Percentiles rank a stretch among this genome's conserved stretches.
phyloP scores from a whole-genome alignment of 129 eudicot species.

The Smallanthus sonchifolius region DNA sequence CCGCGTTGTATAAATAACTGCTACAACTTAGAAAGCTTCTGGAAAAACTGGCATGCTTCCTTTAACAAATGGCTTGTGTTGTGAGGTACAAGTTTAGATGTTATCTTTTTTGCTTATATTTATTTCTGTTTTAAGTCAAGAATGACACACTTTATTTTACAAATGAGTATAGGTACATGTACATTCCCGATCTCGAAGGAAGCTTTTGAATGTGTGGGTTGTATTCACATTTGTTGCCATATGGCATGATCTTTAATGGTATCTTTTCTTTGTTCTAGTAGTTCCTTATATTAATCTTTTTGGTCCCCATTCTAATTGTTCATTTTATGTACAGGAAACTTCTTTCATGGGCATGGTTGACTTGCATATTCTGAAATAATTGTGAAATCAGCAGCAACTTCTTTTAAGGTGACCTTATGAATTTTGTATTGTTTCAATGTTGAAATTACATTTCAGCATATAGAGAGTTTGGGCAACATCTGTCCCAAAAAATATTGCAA shows the following conservation, averaged over 20 bases:
- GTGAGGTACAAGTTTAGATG: constrained; percentile 50
- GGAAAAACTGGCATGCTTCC: constrained; percentile 99
- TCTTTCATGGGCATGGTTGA: constrained; percentile 99
- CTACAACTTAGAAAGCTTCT: constrained; percentile 84
- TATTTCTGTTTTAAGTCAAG: not conserved
- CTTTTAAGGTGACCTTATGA: constrained; percentile 49
- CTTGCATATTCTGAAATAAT: constrained; percentile 90
- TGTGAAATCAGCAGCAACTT: constrained; percentile 64
- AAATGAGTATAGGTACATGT: constrained; percentile 63
- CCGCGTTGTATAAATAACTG: constrained; percentile 89
- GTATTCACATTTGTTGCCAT: constrained; percentile 94
- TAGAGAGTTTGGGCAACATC: not conserved
- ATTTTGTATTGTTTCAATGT: not conserved
- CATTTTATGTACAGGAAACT: constrained; percentile 69
- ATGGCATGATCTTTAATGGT: constrained; percentile 99
- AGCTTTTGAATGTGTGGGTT: constrained; percentile 94
- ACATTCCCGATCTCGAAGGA: constrained; percentile 80
- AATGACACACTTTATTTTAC: not conserved
- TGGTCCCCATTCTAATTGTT: constrained; percentile 8
- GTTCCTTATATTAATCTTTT: not conserved
- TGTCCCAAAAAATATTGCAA: not conserved
- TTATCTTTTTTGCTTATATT: not conserved
- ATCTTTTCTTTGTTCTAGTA: constrained; percentile 21
- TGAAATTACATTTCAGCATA: not conserved
- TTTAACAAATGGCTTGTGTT: constrained; percentile 98